Percentiles rank a stretch among this genome's conserved stretches.
Evolutionary conservation across 225 moss, liverwort and hornwort genomes (phyloP).

Genomic region (Straminergon stramineum): DNA sequence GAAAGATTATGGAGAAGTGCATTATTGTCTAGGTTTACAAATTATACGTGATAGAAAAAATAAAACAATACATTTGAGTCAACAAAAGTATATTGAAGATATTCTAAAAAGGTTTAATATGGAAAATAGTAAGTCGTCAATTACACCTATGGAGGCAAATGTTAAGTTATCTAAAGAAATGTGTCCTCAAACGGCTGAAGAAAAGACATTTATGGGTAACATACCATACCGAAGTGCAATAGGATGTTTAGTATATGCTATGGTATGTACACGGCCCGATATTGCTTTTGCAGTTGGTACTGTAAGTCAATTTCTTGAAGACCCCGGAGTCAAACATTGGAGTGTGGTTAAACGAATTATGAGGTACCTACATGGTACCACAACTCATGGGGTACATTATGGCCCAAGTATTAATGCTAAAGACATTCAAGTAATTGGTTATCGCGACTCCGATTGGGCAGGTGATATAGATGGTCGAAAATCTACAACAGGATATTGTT

Average conservation of each 20-base stretch:
- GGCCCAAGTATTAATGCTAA: neutral
- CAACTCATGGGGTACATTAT: neutral
- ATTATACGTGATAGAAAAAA: neutral
- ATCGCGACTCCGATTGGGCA: accelerated
- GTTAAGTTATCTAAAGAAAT: neutral
- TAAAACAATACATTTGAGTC: neutral
- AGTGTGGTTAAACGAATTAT: neutral
- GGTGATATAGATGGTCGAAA: neutral
- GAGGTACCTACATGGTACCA: neutral
- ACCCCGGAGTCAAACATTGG: accelerated
- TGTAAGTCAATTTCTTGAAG: neutral
- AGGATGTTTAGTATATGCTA: neutral
- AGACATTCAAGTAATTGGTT: neutral
- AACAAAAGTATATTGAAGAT: neutral
- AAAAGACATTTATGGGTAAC: neutral
- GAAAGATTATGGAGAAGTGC: neutral
- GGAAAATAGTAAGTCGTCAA: neutral
- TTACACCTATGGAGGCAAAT: neutral
- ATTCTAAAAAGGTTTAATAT: neutral
- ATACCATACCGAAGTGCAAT: neutral
- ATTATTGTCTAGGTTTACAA: neutral
- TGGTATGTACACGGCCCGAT: neutral
- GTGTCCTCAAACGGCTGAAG: neutral
- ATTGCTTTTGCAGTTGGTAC: neutral
- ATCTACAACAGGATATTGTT: neutral